Base-by-base conservation (phyloP, 192 early-diverging fungal species). In the Podila epicladia region DNA sequence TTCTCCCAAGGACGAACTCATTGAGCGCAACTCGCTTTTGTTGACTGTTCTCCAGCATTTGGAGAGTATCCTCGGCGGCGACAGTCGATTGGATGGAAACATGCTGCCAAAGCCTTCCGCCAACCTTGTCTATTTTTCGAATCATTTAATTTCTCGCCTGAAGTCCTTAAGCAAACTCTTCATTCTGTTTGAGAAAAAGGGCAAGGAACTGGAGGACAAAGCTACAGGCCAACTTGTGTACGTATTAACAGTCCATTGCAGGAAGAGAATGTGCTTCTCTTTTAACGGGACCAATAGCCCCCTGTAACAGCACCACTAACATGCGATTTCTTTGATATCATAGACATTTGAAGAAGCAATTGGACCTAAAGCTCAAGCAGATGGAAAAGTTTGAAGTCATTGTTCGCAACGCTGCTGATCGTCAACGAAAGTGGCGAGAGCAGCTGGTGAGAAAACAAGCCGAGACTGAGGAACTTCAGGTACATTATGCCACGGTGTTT, bases 1-100 rank as follows among this genome's bases (percentile, higher is more conserved):
- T 41, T 50, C 68, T 2, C 65, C 72, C 3, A 83, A 76, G 35
- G 58, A 49, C n/a, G 82, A 83, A 62, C 72, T 85, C 33, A 57
- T 71, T 9, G 82, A 85, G 31, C 75, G 85, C 9, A 82, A 85
- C 60, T 83, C 75, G 19, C 63, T 85, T 26, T 73, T 85, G 15
- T 59, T 83, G 7, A 76, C 73, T 13, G 77, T 79, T 13, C 74
- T 80, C 3, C 76, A 82, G 58, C 74, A 83, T 62, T 49, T 83
- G 2, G 82, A 85, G 55, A 82, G 61, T 31, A 72, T 83, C 53
- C 67, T 85, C 37, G 76, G 76, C 9, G 82, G 74, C n/a, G 75
- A 78, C 38, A 75, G 60, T 63, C 68, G 66, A 32, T 62, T 71
- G 58, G 75, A 78, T 33, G 62, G 61, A 69, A 64, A 76, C 58